Evolutionary conservation across 257 asterid species (phyloP), one percentile per base, ranked within the genome.

Genomic region (Lithospermum erythrorhizon): DNA sequence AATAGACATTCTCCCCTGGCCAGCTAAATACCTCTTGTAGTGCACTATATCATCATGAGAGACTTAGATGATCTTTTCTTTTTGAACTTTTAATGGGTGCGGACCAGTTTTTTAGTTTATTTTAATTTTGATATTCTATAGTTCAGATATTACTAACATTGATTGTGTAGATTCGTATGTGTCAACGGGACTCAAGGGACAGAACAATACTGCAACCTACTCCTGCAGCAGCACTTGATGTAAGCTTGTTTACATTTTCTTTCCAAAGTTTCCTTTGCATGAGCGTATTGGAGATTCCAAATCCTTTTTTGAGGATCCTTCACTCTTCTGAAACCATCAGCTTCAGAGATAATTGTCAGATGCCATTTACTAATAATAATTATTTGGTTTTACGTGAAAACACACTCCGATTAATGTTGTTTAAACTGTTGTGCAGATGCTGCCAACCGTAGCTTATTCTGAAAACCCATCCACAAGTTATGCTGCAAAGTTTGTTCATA

Each of bases 221-320:
- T 65, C 97, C 94, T 14, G 98, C 94, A n/a, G 98, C 98, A 30
- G 95, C 94, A 61, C 81, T 93, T 69, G 98, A 93, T 82, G 98
- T 90, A 47, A 70, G 95, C 79, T 45, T 53, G 65, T 69, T 61
- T 24, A 27, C 62, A 57, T 52, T 15, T 16, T 60, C 21, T 24
- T 23, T 53, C n/a, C 29, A 25, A 16, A 25, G 55, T 64, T 67
- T 29, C 57, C 47, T 37, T 25, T 27, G 16, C 47, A n/a, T 22
- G 48, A 9, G 15, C 5, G 6, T 17, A 60, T 37, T n/a, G 25
- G 25, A 8, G 58, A 5, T 18, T 41, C 55, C 62, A 51, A 7
- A 55, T 55, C 37, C 14, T 35, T 14, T 29, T 8, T 10, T 25
- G 58, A n/a, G 15, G 10, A 47, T 37, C 63, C 17, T 20, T 14